Conservation (phyloP, 2,329 filamentous ascomycete species). For the Dactylellina drechsleri region DNA sequence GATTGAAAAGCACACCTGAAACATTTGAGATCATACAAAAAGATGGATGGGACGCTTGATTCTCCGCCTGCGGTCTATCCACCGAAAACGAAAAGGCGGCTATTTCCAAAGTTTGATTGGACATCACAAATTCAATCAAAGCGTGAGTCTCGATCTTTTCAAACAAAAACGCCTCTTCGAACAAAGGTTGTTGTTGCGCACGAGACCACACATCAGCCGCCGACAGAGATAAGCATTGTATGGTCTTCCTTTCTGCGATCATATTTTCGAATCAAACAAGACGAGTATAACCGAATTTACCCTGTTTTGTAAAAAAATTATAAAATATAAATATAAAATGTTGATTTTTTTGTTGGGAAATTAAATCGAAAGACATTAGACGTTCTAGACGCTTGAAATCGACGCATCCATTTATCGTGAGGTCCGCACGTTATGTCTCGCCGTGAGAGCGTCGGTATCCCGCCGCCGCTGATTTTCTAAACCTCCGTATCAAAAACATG, state of each 20-base stretch:
- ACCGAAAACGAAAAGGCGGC: slow-evolving; percentile 1
- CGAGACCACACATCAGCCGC: slow-evolving; percentile 26
- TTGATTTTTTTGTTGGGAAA: slow-evolving; percentile 14
- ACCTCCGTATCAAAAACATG: too few species aligned
- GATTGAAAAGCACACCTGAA: too few species aligned
- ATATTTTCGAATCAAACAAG: too few species aligned
- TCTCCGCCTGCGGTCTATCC: neutral
- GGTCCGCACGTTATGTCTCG: slow-evolving; percentile 9
- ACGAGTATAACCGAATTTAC: too few species aligned
- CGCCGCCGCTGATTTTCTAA: neutral
- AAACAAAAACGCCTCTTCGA: neutral
- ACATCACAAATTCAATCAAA: neutral
- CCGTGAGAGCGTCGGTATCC: slow-evolving; percentile 19
- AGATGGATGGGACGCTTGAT: neutral
- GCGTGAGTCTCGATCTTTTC: neutral
- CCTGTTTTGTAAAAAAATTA: too few species aligned
- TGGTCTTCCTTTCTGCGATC: neutral
- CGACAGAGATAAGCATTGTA: slow-evolving; percentile 1
- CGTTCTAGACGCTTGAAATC: too few species aligned
- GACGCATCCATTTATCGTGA: too few species aligned
- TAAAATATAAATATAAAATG: too few species aligned
- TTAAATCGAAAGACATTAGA: too few species aligned
- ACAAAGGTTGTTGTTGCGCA: slow-evolving; percentile 8
- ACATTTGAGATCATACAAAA: too few species aligned
- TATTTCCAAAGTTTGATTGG: slow-evolving; percentile 10